Conservation (phyloP, 495 filamentous ascomycete genomes). For the Aspergillus affinis region DNA sequence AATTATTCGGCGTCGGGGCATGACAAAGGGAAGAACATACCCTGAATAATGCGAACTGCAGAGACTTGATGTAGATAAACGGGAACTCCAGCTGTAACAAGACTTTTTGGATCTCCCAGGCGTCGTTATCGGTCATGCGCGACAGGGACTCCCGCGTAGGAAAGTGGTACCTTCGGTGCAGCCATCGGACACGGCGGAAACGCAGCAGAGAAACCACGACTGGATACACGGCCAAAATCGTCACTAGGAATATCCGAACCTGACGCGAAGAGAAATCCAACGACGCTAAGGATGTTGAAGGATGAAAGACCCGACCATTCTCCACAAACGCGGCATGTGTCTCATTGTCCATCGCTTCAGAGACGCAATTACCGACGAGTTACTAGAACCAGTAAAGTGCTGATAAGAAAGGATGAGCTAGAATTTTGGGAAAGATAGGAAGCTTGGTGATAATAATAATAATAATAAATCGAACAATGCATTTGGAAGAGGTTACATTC, state of each 20-base stretch:
- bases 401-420: neutral
- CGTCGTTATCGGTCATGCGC: slow-evolving; percentile 63
- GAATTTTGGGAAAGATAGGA: neutral
- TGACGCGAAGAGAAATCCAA: slow-evolving; percentile 13
- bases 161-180: slow-evolving; percentile 52
- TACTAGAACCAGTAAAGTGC: neutral
- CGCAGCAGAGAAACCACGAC: slow-evolving; percentile 44
- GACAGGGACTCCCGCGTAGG: slow-evolving; percentile 53
- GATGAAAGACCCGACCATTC: neutral
- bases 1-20: neutral
- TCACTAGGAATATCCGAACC: slow-evolving; percentile 26
- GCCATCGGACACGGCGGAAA: slow-evolving; percentile 42
- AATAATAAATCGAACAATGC: too few species aligned
- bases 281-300: neutral
- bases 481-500: neutral
- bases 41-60: slow-evolving; percentile 68
- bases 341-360: neutral
- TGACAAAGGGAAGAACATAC: slow-evolving; percentile 24
- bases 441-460: neutral
- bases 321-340: neutral
- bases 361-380: neutral
- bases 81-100: slow-evolving; percentile 58
- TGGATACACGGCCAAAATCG: slow-evolving; percentile 30
- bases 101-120: slow-evolving; percentile 53
- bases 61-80: slow-evolving; percentile 49